phyloP scores from a whole-genome alignment of 2,329 filamentous ascomycete genomes.

The Exophiala dermatitidis region DNA sequence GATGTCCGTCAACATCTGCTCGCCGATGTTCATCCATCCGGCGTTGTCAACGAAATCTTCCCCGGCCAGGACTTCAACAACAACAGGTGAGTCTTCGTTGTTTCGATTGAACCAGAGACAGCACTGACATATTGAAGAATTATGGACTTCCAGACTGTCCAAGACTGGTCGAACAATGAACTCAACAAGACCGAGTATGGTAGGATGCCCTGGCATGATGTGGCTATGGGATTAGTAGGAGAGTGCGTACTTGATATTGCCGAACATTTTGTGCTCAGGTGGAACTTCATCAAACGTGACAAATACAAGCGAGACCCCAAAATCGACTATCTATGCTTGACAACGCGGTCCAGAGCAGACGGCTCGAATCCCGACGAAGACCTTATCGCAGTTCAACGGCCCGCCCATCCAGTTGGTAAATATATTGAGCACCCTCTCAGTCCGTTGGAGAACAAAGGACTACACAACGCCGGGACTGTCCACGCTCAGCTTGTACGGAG shows the following conservation, averaged over 20 bases:
- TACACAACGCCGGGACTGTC: slow-evolving; percentile 62
- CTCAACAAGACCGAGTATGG: slow-evolving; percentile 84
- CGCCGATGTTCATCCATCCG: slow-evolving; percentile 79
- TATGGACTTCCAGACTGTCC: slow-evolving; percentile 86
- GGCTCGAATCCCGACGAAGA: slow-evolving; percentile 57
- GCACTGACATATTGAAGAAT: slow-evolving; percentile 45
- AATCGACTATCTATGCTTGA: slow-evolving; percentile 78
- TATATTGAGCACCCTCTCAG: slow-evolving; percentile 75
- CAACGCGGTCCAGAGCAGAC: slow-evolving; percentile 61
- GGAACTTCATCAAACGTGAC: slow-evolving; percentile 96
- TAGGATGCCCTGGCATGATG: slow-evolving; percentile 98
- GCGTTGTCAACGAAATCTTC: slow-evolving; percentile 75
- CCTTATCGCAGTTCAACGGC: slow-evolving; percentile 77
- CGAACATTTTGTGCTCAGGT: slow-evolving; percentile 87
- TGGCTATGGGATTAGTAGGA: slow-evolving; percentile 83
- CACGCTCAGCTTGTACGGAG: slow-evolving; percentile 82
- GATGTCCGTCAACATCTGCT: slow-evolving; percentile 78
- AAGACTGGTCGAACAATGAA: slow-evolving; percentile 90
- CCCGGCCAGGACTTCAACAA: slow-evolving; percentile 98
- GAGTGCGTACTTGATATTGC: slow-evolving; percentile 89
- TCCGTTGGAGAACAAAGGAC: slow-evolving; percentile 59
- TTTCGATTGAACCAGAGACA: background rate
- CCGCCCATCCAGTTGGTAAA: slow-evolving; percentile 79
- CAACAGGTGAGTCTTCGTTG: slow-evolving; percentile 47
- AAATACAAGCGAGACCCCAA: slow-evolving; percentile 86